Conservation (phyloP, 345 rosid genomes). For the Lumnitzera littorea region DNA sequence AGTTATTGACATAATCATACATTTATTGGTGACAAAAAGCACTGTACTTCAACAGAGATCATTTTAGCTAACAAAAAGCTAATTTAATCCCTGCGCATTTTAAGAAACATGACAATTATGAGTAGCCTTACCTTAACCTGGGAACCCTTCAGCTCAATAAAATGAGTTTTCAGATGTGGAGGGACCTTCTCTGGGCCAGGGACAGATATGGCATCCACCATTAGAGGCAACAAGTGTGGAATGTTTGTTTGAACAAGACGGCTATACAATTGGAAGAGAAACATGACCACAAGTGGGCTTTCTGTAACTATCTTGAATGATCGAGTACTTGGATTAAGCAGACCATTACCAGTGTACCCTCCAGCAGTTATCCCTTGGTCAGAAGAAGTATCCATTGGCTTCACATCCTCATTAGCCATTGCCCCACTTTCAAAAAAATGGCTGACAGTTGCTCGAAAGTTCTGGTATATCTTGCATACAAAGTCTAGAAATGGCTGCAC, state of each 20-base stretch:
- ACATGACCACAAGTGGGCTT: slow-evolving; percentile 99
- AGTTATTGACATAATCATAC: too few relatives aligned
- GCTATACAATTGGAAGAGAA: slow-evolving; percentile 83
- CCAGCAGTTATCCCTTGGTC: slow-evolving; percentile 55
- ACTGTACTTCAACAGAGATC: too few relatives aligned
- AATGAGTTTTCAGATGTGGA: slow-evolving; percentile 74
- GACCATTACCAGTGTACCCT: slow-evolving; percentile 53
- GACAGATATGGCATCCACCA: slow-evolving; percentile 97
- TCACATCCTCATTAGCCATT: slow-evolving; percentile 54
- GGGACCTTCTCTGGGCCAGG: slow-evolving; percentile 94
- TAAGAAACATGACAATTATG: too few relatives aligned
- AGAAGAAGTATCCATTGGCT: slow-evolving; percentile 69
- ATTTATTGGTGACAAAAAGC: too few relatives aligned
- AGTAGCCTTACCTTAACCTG: slow-evolving; percentile 82
- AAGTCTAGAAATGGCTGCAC: slow-evolving; percentile 95
- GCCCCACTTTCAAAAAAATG: slow-evolving; percentile 76
- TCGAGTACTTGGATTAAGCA: slow-evolving; percentile 85
- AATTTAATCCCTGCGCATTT: too few relatives aligned
- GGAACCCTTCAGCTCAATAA: slow-evolving; percentile 94
- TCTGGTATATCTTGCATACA: slow-evolving; percentile 92
- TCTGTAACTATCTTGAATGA: slow-evolving; percentile 97
- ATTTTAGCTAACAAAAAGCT: too few relatives aligned
- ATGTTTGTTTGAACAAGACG: slow-evolving; percentile 96
- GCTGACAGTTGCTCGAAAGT: slow-evolving; percentile 68
- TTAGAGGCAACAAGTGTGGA: slow-evolving; percentile 82